Evolutionary conservation across 2,329 filamentous ascomycete genomes (phyloP).

Genomic region (Zalaria obscura): DNA sequence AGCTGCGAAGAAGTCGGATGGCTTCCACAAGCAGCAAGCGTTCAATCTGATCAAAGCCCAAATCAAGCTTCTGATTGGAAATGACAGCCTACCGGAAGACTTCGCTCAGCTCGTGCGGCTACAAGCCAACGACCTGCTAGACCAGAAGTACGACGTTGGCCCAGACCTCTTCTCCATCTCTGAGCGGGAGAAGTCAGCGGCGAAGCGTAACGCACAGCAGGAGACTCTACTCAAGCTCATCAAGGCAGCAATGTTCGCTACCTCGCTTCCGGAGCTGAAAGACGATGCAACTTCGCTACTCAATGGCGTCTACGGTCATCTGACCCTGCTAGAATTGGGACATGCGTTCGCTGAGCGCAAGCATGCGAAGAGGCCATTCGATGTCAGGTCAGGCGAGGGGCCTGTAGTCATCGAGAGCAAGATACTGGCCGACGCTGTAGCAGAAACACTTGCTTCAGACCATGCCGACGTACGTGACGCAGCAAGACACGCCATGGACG

Average conservation of each 20-base stretch:
- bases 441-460: constrained; percentile 82
- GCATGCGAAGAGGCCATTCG: constrained; percentile 63
- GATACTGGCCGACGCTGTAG: constrained; percentile 75
- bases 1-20: constrained; percentile 53
- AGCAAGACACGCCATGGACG: constrained; percentile 63
- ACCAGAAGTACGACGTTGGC: constrained; percentile 56
- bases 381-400: constrained; percentile 75
- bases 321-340: constrained; percentile 80
- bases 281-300: constrained; percentile 63
- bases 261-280: constrained; percentile 68
- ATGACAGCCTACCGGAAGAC: constrained; percentile 79
- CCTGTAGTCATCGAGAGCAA: constrained; percentile 76
- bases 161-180: constrained; percentile 58
- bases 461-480: constrained; percentile 65
- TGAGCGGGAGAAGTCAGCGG: constrained; percentile 67
- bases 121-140: constrained; percentile 73
- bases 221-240: constrained; percentile 69
- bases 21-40: constrained; percentile 86
- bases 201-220: constrained; percentile 79
- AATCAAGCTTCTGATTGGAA: constrained; percentile 78
- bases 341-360: constrained; percentile 69
- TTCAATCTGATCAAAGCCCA: constrained; percentile 78
- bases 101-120: constrained; percentile 71
- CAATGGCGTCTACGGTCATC: constrained; percentile 72
- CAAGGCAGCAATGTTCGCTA: constrained; percentile 76